These are phyloP conservation scores for Exophiala lecanii-corni DNA, from an alignment of 2,329 filamentous ascomycete genomes.

Conservation along the genomic window DNA sequence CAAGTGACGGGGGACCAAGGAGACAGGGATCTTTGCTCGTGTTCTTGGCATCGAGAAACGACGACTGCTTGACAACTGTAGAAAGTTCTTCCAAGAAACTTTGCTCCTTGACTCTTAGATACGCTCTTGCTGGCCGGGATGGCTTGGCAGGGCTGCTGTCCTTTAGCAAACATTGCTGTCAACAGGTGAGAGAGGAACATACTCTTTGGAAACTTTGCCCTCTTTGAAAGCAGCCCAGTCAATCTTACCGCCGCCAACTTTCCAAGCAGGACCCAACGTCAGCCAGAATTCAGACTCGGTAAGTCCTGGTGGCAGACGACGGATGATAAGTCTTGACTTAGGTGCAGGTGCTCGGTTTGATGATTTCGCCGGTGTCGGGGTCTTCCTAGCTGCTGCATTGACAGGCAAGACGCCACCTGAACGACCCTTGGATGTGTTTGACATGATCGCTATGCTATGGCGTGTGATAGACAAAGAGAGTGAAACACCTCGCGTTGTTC, in stretches of 20 bases:
- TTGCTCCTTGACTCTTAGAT: conserved; percentile 73
- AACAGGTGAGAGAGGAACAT: conserved; percentile 32
- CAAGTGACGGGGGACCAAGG: conserved; percentile 71
- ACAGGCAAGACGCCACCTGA: conserved; percentile 53
- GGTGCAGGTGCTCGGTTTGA: conserved; percentile 45
- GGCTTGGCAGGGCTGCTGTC: conserved; percentile 69
- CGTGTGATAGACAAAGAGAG: conserved; percentile 5
- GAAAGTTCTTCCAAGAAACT: conserved; percentile 64
- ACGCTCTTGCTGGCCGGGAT: conserved; percentile 73
- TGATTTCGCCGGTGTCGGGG: conserved; percentile 44
- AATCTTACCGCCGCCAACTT: conserved; percentile 69
- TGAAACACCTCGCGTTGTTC: conserved; percentile 2
- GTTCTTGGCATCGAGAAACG: conserved; percentile 78
- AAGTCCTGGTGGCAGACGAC: conserved; percentile 79
- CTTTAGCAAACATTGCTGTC: conserved; percentile 18
- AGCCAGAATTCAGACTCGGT: conserved; percentile 71
- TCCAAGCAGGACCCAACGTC: conserved; percentile 76
- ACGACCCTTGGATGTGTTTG: conserved; percentile 15
- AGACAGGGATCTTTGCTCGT: conserved; percentile 68
- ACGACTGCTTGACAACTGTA: conserved; percentile 62
- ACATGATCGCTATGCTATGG: conserved; percentile 13
- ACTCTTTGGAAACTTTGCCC: conserved; percentile 83
- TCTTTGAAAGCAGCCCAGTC: conserved; percentile 74
- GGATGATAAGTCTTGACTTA: conserved; percentile 77
- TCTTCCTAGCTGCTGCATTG: conserved; percentile 43